Evolutionary conservation across 257 asterid genomes (phyloP), one percentile per base, ranked within the genome.

Genomic region (Solanum gandarillasii): DNA sequence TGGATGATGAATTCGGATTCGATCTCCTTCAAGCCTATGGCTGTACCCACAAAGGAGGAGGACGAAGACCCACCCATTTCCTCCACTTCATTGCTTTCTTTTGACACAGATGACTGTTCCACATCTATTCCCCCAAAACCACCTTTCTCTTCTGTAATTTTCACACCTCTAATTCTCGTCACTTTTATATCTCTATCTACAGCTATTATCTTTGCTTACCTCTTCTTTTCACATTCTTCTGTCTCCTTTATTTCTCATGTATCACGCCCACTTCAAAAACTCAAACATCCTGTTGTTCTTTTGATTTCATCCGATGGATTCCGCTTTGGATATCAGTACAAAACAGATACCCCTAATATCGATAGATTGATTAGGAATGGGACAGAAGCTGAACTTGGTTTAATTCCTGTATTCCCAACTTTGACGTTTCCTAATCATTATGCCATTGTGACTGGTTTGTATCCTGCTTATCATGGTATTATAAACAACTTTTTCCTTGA

Each of bases 321-420:
- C 90, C 89, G 98, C 10, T 95, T 94, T 83, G 98, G 98, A 76
- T 95, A 95, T 83, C 98, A 95, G 55, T 94, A 41, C 93, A 95
- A 95, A 73, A 91, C 96, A 78, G 71, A 92, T 32, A 89, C 92
- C 9, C 96, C 97, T 10, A 91, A 92, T 71, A 94, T 95, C 76
- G 36, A 91, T 29, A 86, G 94, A 52, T 78, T 95, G 70, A 92
- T 95, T 7, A 34, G 60, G 8, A 91, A 95, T 46, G 98, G 98
- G 41, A 95, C 98, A 25, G 95, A 91, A 85, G 97, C 97, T 29
- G 94, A 91, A 46, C 29, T 43, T 67, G 98, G 98, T 10, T 83
- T 95, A 87, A 95, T 95, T 68, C 95, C 98, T 1, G 97, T 95
- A 14, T 95, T 94, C 84, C 98, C 98, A 62, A 93, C 97, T 11